phyloP scores from a whole-genome alignment of 352 stramenopile species.

The Phytophthora melonis region DNA sequence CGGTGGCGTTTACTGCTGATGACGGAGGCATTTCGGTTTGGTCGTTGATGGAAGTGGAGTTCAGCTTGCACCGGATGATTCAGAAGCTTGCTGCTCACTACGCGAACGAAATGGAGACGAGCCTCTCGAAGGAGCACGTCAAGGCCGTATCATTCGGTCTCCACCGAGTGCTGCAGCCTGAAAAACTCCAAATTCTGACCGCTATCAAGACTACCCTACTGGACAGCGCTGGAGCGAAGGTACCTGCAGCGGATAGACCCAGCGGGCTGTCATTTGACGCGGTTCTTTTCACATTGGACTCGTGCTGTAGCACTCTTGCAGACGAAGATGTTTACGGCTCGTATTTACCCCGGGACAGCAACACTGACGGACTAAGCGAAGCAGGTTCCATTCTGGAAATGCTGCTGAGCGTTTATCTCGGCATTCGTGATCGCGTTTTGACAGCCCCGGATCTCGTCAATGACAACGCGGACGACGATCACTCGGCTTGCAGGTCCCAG shows the following conservation, averaged over 20 bases:
- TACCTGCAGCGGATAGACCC: constrained; percentile 2
- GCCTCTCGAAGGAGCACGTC: constrained; percentile 50
- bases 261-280: constrained; percentile 51
- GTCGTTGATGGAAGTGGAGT: constrained; percentile 64
- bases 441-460: not conserved
- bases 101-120: constrained; percentile 38
- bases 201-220: constrained; percentile 25
- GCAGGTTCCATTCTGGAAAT: constrained; percentile 34
- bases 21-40: constrained; percentile 45
- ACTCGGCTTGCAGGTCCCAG: constrained; percentile 19
- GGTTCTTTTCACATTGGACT: constrained; percentile 50
- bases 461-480: constrained; percentile 3
- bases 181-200: constrained; percentile 31
- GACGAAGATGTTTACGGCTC: constrained; percentile 24
- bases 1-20: constrained; percentile 7
- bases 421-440: constrained; percentile 38
- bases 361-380: constrained; percentile 11
- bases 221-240: not conserved
- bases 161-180: constrained; percentile 44
- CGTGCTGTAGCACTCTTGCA: constrained; percentile 33
- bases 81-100: constrained; percentile 45
- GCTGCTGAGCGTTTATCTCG: constrained; percentile 50
- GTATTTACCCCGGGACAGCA: constrained; percentile 14
- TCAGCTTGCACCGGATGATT: constrained; percentile 60
- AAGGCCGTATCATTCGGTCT: constrained; percentile 43